Evolutionary conservation across 805 yeast genomes (phyloP).

Genomic region (Cyberlindnera xylosilytica): DNA sequence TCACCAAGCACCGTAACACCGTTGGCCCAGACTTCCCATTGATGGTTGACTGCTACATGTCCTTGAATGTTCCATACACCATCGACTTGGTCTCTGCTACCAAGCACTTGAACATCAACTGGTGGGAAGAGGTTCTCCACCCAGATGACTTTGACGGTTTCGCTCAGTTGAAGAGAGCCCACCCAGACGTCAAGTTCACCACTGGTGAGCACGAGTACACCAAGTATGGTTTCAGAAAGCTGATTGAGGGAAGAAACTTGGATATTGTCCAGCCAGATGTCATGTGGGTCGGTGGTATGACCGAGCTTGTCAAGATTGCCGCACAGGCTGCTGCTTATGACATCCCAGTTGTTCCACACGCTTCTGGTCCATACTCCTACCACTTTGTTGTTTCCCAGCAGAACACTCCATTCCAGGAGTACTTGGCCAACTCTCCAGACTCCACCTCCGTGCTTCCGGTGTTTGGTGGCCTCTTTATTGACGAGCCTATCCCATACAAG

Average conservation of each 20-base stretch:
- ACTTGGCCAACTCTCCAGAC: constrained; percentile 48
- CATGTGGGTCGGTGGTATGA: constrained; percentile 54
- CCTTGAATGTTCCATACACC: constrained; percentile 44
- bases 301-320: constrained; percentile 44
- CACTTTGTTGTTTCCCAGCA: constrained; percentile 47
- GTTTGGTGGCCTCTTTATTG: constrained; percentile 43
- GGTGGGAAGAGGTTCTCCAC: constrained; percentile 51
- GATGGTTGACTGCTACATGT: constrained; percentile 54
- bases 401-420: constrained; percentile 52
- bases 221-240: constrained; percentile 47
- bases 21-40: constrained; percentile 52
- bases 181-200: constrained; percentile 46
- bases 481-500: constrained; percentile 45
- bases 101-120: constrained; percentile 44
- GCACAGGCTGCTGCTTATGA: constrained; percentile 52
- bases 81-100: constrained; percentile 44
- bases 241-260: constrained; percentile 46
- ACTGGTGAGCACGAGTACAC: constrained; percentile 55
- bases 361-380: constrained; percentile 51
- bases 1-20: constrained; percentile 39
- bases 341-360: constrained; percentile 52
- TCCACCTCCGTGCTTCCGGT: constrained; percentile 43
- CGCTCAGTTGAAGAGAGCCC: constrained; percentile 43
- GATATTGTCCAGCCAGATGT: constrained; percentile 50
- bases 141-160: constrained; percentile 52